Percentiles rank a stretch among this genome's conserved stretches.
Conservation (phyloP, 768 basidiomycete genomes). For the Chlorophyllum brunneum region DNA sequence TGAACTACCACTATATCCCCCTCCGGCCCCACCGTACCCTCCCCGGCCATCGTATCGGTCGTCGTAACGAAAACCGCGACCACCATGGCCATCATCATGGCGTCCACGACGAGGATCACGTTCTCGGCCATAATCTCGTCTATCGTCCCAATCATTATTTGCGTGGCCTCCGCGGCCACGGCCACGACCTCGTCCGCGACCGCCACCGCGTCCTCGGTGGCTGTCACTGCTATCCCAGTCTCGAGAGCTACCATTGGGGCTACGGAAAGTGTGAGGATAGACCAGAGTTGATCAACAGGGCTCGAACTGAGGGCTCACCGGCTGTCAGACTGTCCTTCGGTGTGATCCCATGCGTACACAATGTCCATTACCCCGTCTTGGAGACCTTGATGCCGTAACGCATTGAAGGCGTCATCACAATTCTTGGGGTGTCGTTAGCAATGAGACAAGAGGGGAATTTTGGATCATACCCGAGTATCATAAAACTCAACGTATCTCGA, state of each 20-base stretch:
- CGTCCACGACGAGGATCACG: conserved; percentile 40
- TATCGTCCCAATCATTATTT: conserved; percentile 28
- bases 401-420: conserved; percentile 74
- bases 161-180: conserved; percentile 33
- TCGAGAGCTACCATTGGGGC: conserved; percentile 34
- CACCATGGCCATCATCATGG: conserved; percentile 36
- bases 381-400: conserved; percentile 70
- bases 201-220: conserved; percentile 30
- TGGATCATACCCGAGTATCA: conserved; percentile 68
- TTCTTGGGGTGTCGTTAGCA: conserved; percentile 40
- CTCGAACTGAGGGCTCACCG: conserved; percentile 13
- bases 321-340: conserved; percentile 30
- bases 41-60: conserved; percentile 41
- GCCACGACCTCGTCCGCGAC: conserved; percentile 40
- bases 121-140: conserved; percentile 41
- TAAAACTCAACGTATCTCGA: conserved; percentile 93
- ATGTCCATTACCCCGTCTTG: conserved; percentile 91
- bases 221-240: conserved; percentile 46
- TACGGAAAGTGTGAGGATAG: not conserved
- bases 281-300: not conserved
- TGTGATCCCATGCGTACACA: conserved; percentile 78
- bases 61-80: conserved; percentile 33
- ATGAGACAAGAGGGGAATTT: not conserved
- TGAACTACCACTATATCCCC: conserved; percentile 22
- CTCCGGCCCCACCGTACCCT: conserved; percentile 30